Percentiles rank a stretch among this genome's conserved stretches.
Conservation (phyloP, 1,284 basidiomycete species). For the Testicularia cyperi region DNA sequence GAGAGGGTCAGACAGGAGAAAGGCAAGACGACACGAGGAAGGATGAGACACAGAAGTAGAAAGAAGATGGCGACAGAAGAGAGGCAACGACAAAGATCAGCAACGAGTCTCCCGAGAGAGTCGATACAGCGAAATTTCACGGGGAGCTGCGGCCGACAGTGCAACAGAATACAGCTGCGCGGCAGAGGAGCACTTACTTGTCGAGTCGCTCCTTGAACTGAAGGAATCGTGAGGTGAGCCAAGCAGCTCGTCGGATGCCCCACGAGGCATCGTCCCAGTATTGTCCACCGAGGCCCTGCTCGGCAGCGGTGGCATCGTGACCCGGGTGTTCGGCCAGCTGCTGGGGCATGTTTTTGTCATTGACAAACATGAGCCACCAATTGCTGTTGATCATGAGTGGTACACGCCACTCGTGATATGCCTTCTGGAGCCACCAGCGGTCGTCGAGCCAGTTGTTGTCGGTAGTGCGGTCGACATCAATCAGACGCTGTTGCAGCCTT, state of each 20-base stretch:
- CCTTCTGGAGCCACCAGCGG: constrained; percentile 85
- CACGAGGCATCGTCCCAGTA: constrained; percentile 65
- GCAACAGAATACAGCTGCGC: no score
- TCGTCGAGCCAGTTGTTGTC: constrained; percentile 94
- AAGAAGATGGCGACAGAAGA: not conserved
- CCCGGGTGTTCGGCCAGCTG: constrained; percentile 42
- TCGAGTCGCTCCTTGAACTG: constrained; percentile 75
- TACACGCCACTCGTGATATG: constrained; percentile 85
- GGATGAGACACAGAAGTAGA: no score
- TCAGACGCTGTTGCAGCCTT: constrained; percentile 75
- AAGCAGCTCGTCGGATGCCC: constrained; percentile 84
- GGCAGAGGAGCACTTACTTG: constrained; percentile 61
- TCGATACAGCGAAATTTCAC: no score
- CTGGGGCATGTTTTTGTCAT: constrained; percentile 64
- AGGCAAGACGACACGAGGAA: no score
- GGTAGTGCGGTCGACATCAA: constrained; percentile 79
- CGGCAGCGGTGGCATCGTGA: constrained; percentile 49
- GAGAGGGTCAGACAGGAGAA: no score
- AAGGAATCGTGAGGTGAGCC: constrained; percentile 75
- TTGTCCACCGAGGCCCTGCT: constrained; percentile 24
- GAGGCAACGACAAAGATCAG: not conserved
- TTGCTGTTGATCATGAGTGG: constrained; percentile 90
- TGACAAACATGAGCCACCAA: constrained; percentile 88
- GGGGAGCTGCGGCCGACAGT: no score
- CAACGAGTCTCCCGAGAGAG: not conserved